Percentiles rank a stretch among this genome's conserved stretches.
phyloP scores from a whole-genome alignment of 139 green algal species.

The Zygnema circumcarinatum region DNA sequence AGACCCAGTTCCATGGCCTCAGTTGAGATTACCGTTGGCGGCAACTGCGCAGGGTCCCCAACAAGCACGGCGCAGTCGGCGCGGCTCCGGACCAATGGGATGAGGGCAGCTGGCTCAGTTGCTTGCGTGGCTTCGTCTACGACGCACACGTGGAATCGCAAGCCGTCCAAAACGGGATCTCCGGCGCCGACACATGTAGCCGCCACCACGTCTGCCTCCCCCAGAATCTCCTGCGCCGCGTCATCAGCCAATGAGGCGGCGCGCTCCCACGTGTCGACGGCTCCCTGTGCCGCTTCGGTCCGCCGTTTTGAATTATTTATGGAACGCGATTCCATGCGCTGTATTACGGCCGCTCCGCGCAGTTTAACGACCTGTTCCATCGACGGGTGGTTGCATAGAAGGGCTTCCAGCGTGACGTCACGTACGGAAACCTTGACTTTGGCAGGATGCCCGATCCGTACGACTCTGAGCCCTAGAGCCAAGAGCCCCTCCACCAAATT shows the following conservation, averaged over 20 bases:
- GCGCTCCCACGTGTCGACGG: not conserved
- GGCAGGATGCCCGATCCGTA: conserved; percentile 76
- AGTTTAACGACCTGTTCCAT: not conserved
- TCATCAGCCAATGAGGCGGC: not conserved
- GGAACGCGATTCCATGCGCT: not conserved
- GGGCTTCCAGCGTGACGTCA: conserved; percentile 44
- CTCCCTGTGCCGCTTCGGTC: not conserved
- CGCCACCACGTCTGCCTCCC: conserved; percentile 55
- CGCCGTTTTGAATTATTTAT: not conserved
- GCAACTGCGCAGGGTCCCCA: conserved; percentile 88
- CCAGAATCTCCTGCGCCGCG: conserved; percentile 18
- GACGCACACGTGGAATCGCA: conserved; percentile 80
- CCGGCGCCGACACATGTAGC: conserved; percentile 61
- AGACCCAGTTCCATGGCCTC: conserved; percentile 69
- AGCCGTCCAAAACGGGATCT: conserved; percentile 43
- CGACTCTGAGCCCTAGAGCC: conserved; percentile 68
- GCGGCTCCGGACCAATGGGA: conserved; percentile 79
- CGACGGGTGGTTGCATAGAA: conserved; percentile 22
- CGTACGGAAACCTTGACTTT: conserved; percentile 39
- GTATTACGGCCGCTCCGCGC: conserved; percentile 1
- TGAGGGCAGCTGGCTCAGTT: conserved; percentile 83
- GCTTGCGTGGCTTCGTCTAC: conserved; percentile 92
- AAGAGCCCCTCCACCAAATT: conserved; percentile 89
- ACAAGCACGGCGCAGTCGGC: conserved; percentile 84
- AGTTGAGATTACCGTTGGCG: conserved; percentile 81